Evolutionary conservation across 2,329 filamentous ascomycete genomes (phyloP), one percentile per base, ranked within the genome.

Genomic region (Ambrosiella xylebori): DNA sequence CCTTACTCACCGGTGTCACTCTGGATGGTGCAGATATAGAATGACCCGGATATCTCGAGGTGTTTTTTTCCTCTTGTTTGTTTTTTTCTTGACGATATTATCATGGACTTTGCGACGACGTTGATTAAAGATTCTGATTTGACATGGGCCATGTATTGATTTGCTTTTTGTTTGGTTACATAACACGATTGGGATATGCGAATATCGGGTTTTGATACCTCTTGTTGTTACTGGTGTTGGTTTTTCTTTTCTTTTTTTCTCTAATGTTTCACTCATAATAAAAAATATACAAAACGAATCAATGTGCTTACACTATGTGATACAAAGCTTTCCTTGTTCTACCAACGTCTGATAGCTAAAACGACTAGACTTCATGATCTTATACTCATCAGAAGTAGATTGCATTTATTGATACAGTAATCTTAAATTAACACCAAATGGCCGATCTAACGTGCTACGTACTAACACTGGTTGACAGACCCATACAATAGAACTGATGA

Each of bases 91-190:
- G 44, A 54, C 51, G 40, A 47, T 47, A 12, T 58, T 39, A 37
- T 44, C 40, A 44, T 55, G 38, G 53, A 8, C 37, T 57, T 51
- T 36, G 27, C 19, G 19, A 51, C 17, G 47, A 51, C 17, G 47
- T 56, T 49, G 39, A 50, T 57, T 49, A 15, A 38, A 37, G 27
- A 27, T 27, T 27, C 27, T 50, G 40, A 44, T 55, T 57, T 57
- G 44, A 38, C 17, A 45, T 35, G 13, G 53, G 44, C 40, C 53
- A 55, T 41, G 35, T 45, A 27, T 49, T 58, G 39, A 45, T 45
- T 54, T 35, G 47, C 1, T 54, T 35, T 39, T 54, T 47, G 39
- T 17, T 54, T 54, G 45, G 19, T 27, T 41, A 35, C 15, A 39
- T 50, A 8, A 41, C 47, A 51, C 9, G 47, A 51, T 51, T 51